Base-by-base conservation (phyloP, 129 eudicot genomes). In the Chrysanthemum lavandulifolium region DNA sequence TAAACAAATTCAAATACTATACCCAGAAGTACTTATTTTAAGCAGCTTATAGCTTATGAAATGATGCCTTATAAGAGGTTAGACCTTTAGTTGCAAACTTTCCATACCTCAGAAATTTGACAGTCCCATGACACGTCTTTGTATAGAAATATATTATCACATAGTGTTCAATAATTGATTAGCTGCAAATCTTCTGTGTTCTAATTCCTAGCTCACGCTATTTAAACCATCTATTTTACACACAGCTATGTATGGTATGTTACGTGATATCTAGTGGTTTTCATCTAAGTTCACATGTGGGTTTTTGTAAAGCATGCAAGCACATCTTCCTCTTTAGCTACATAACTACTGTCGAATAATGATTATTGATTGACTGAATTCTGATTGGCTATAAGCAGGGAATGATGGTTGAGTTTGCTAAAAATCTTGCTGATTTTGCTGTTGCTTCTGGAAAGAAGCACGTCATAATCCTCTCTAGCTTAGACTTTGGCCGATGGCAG, bases 401-500 rank as follows among this genome's bases (percentile, higher is more conserved):
- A 19, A 90, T 71, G 97, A 90, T 86, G 91, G 56, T 88, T 23
- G 93, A 88, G 74, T 95, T 81, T 78, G 97, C 99, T 40, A 88
- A 80, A 83, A 91, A 88, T 61, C 77, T 95, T 72, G 97, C 99
- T 78, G 83, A 78, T 72, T 95, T 91, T 86, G 97, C 96, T 73
- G 94, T 82, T 78, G 80, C 88, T 13, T 82, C 78, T 18, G 96
- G 97, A 73, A 91, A 86, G 87, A 95, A 90, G 72, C 96, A 95
- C 47, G 73, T 88, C 14, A 49, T 95, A 45, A 74, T 95, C 64
- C 99, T 95, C 58, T 95, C 99, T 47, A 88, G 99, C 90, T 83
- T 95, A 80, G 99, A 95, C 78, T 95, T 95, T 80, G 96, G 96
- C 75, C 81, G 89, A 66, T 95, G 99, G 97, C 90, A 81, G 67